These are phyloP conservation scores for Myochromella boudieri DNA, from an alignment of 768 basidiomycete genomes.

Conservation along the genomic window DNA sequence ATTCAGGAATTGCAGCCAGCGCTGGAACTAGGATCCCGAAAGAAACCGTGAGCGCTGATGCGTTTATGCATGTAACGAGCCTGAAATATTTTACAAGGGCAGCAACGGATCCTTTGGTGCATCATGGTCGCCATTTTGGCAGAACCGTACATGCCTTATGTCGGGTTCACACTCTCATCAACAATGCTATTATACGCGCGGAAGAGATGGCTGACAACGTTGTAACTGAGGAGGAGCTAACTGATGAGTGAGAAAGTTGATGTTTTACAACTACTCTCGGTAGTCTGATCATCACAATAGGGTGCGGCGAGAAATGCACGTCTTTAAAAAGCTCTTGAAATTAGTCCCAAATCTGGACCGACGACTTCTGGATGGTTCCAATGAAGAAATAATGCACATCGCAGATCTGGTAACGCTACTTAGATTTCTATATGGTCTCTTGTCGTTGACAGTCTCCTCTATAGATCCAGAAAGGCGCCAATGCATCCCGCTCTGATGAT, in stretches of 20 bases:
- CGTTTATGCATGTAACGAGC: background rate
- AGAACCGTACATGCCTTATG: conserved; percentile 19
- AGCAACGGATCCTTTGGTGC: conserved; percentile 17
- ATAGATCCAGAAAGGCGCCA: conserved; percentile 24
- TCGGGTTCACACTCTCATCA: conserved; percentile 18
- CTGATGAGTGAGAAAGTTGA: background rate
- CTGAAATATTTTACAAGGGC: conserved; percentile 3
- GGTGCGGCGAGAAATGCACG: conserved; percentile 10
- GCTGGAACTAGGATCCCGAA: conserved; percentile 14
- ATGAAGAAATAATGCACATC: conserved; percentile 18
- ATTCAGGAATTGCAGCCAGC: too few relatives aligned
- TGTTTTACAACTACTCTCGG: background rate
- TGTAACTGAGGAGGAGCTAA: conserved; percentile 4
- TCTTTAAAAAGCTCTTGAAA: conserved; percentile 10
- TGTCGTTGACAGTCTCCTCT: background rate
- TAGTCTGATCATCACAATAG: conserved; percentile 11
- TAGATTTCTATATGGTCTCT: background rate
- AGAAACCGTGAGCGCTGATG: conserved; percentile 6
- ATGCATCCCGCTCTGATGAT: conserved; percentile 17
- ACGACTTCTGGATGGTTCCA: conserved; percentile 14
- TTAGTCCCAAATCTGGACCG: conserved; percentile 10
- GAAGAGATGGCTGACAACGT: conserved; percentile 7
- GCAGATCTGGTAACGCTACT: conserved; percentile 18
- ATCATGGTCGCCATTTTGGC: conserved; percentile 23
- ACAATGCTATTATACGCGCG: conserved; percentile 12